These are phyloP conservation scores for Xylaria sp. DNA, from an alignment of 2,329 filamentous ascomycete genomes.

Conservation along the genomic window DNA sequence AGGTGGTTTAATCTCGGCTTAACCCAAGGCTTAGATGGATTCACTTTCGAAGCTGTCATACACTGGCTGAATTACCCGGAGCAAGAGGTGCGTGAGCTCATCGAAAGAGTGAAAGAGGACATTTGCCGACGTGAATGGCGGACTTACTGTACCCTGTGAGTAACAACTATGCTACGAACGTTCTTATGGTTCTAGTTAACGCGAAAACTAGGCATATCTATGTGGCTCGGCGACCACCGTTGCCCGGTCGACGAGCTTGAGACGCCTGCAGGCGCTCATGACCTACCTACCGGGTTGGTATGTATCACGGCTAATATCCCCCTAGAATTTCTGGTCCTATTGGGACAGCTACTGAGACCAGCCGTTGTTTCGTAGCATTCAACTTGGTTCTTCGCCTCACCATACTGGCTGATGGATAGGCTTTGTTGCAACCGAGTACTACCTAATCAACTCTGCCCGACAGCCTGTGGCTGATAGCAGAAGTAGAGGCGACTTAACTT, in stretches of 20 bases:
- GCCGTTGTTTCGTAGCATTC: conserved; percentile 11
- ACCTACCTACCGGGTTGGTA: conserved; percentile 38
- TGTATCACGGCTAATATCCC: conserved; percentile 34
- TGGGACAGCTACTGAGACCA: conserved; percentile 30
- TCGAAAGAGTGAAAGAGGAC: conserved; percentile 72
- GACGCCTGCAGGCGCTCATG: conserved; percentile 31
- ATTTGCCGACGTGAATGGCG: conserved; percentile 75
- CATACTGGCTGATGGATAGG: conserved; percentile 13
- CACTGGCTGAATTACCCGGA: conserved; percentile 68
- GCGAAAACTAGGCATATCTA: conserved; percentile 43
- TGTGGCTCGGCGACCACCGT: conserved; percentile 45
- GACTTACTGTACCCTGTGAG: conserved; percentile 82
- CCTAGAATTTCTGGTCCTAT: conserved; percentile 31
- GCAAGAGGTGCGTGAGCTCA: conserved; percentile 72
- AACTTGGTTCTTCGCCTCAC: conserved; percentile 18
- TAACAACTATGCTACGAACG: conserved; percentile 43
- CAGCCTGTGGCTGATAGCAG: conserved; percentile 5
- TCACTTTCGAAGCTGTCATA: conserved; percentile 79
- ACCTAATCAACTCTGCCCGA: conserved; percentile 6
- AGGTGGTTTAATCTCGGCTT: conserved; percentile 87
- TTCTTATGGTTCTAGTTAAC: conserved; percentile 36
- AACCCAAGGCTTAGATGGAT: conserved; percentile 76
- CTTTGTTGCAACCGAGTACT: conserved; percentile 17
- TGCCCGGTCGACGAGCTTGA: conserved; percentile 45
- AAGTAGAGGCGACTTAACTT: neutral